Evolutionary conservation across 305 asterid species (phyloP), one percentile per base, ranked within the genome.

Genomic region (Caryopteris hybrid): DNA sequence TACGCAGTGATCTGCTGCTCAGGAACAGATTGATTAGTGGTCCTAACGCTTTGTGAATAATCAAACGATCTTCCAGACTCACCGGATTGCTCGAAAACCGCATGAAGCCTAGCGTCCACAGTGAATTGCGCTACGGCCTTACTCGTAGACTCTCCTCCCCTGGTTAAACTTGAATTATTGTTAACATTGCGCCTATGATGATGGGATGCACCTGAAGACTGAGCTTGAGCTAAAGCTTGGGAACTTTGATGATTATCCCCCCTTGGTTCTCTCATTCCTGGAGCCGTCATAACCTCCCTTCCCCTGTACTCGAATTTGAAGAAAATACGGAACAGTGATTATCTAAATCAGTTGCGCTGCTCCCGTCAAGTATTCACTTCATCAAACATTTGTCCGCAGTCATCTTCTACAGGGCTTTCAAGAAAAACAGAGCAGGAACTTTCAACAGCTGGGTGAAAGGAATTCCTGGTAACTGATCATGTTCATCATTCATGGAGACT

Each of bases 41-140:
- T 81, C 72, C 77, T 73, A 20, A 89, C 82, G 21, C 95, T 87
- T 64, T 88, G 80, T 0, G 96, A 88, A 39, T 92, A 92, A 77
- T 92, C 95, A 73, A 89, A 92, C 16, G 96, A 89, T 66, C 75
- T 83, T 8, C 97, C 98, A 17, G 95, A 78, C 80, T 80, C 94
- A 51, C 94, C 89, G 34, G 98, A 86, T 66, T 83, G 95, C 79
- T 92, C 98, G 75, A 84, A 92, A 14, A 83, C 98, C 21, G 96
- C 92, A 56, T 92, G 96, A 31, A 89, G 82, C 51, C 90, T 83
- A 2, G 98, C 98, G 61, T 92, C 98, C 60, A 61, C 78, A 0
- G 95, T 86, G 87, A 81, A 92, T 47, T 92, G 98, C 0, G 88
- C 92, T 8, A 88, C 87, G 45, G 92, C 98, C 66, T 80, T 88